Evolutionary conservation across 2,329 filamentous ascomycete genomes (phyloP), one percentile per base, ranked within the genome.

Genomic region (Penicillium brasilianum): DNA sequence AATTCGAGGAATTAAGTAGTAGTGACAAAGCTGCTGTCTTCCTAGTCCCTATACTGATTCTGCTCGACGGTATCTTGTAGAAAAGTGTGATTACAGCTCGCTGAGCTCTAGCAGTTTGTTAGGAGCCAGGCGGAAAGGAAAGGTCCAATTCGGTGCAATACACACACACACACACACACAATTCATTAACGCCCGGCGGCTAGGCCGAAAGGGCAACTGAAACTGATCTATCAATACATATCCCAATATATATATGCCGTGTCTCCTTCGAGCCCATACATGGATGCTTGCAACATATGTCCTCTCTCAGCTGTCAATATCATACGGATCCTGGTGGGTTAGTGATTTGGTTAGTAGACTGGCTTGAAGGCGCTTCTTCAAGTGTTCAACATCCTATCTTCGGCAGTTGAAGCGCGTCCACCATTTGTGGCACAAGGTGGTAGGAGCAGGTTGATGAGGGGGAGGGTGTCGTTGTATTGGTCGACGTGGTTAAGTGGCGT

Each of bases 381-480:
- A 74, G 70, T 74, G 64, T 74, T 74, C 65, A 73, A 71, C 64
- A 70, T 75, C 70, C 71, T 73, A 73, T 73, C 57, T 51, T 73
- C 69, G 60, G 69, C 68, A 73, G 69, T 69, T 74, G 69, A 75
- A 74, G 72, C 69, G 66, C 69, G 68, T 70, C 71, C 67, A 72
- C 68, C 62, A 43, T 70, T 14, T 64, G 46, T 66, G 55, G 58
- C 67, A 74, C 64, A 52, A 71, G 71, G 63, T 69, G 58, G 60
- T 67, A 57, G 60, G 64, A 66, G 25, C 25, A 28, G 25, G 25
- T 28, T 28, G 25, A 28, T 28, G 25, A 28, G 25, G 25, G 25
- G 25, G 25, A 28, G 25, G 25, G 25, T 28, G 25, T 28, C 25
- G 25, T 28, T 28, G 25, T 28, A 6, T 28, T 28, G 25, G 25